A percentile compares a stretch with the other conserved stretches of the same genome.
These are phyloP conservation scores for Phytopythium litorale DNA, from an alignment of 352 stramenopile species.

Conservation along the genomic window DNA sequence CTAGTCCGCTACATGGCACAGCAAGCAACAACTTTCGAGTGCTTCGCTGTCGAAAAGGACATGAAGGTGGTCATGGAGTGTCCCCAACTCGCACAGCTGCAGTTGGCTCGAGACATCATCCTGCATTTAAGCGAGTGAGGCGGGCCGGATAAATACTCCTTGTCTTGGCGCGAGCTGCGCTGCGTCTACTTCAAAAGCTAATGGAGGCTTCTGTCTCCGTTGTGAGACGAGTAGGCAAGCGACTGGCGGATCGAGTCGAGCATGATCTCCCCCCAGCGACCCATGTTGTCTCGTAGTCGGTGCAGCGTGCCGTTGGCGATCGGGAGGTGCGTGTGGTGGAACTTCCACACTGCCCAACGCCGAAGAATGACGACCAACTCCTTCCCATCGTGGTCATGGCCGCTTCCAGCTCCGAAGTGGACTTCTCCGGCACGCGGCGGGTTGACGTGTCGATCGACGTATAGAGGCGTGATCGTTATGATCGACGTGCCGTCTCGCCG, in stretches of 20 bases:
- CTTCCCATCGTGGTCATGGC: background rate
- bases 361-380: constrained; percentile 20
- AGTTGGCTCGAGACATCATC: background rate
- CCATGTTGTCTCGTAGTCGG: constrained; percentile 16
- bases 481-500: constrained; percentile 37
- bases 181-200: background rate
- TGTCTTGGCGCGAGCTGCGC: too few relatives aligned
- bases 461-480: constrained; percentile 25
- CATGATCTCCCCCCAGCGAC: constrained; percentile 17
- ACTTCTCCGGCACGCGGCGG: background rate
- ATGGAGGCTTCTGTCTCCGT: background rate
- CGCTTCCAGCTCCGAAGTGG: background rate
- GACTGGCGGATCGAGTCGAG: constrained; percentile 23
- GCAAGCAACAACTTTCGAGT: too few relatives aligned
- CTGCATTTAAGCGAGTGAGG: too few relatives aligned
- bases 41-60: too few relatives aligned
- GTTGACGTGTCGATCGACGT: constrained; percentile 10
- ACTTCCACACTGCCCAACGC: constrained; percentile 20
- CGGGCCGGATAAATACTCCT: background rate
- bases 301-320: constrained; percentile 12
- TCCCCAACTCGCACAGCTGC: background rate
- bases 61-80: constrained; percentile 4
- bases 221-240: constrained; percentile 7
- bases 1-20: too few relatives aligned
- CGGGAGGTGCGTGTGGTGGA: constrained; percentile 20